These are phyloP conservation scores for Talaromyces ruber DNA, from an alignment of 495 filamentous ascomycete genomes.

Conservation along the genomic window DNA sequence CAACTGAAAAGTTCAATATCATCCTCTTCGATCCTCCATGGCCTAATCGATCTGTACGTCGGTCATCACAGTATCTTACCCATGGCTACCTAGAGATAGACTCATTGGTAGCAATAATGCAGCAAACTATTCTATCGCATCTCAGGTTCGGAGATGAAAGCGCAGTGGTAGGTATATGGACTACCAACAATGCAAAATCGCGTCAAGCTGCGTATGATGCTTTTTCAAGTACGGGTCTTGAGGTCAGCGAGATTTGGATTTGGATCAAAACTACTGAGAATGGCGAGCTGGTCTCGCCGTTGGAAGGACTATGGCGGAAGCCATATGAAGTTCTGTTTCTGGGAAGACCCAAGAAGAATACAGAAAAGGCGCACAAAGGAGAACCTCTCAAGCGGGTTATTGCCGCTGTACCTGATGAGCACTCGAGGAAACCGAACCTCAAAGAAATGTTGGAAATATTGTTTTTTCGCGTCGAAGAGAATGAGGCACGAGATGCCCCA, in stretches of 20 bases:
- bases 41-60: conserved; percentile 79
- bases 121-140: conserved; percentile 22
- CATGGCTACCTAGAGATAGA: conserved; percentile 28
- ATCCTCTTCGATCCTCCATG: conserved; percentile 89
- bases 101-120: conserved; percentile 17
- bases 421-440: conserved; percentile 81
- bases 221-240: conserved; percentile 56
- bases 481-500: not conserved
- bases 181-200: conserved; percentile 68
- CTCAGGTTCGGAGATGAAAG: conserved; percentile 7
- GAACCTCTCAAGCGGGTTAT: conserved; percentile 46
- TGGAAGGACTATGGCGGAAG: conserved; percentile 66
- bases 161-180: conserved; percentile 63
- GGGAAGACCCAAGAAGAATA: conserved; percentile 33
- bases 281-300: conserved; percentile 62
- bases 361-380: not conserved
- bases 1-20: conserved; percentile 53
- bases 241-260: conserved; percentile 71
- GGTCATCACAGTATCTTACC: conserved; percentile 59
- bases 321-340: conserved; percentile 82
- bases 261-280: conserved; percentile 76
- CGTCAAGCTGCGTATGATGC: conserved; percentile 48
- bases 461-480: conserved; percentile 19
- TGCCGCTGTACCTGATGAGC: conserved; percentile 76
- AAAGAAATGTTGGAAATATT: conserved; percentile 46